phyloP scores from a whole-genome alignment of 2,329 filamentous ascomycete species.

The Penicillium sp. region DNA sequence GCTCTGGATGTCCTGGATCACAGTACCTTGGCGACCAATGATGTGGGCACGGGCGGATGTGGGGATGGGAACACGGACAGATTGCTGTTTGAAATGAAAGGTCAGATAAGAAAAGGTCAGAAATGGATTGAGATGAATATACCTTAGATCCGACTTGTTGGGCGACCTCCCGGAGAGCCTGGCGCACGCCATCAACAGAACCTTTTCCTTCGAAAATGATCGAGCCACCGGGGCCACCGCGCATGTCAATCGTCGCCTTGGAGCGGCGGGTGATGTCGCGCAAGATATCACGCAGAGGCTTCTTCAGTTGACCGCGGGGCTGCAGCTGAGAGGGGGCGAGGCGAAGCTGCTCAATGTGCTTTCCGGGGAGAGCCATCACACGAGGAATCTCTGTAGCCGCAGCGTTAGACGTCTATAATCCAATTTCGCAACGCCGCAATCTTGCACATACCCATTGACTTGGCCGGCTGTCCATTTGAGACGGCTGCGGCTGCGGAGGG shows the following conservation, averaged over 20 bases:
- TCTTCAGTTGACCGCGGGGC: slow-evolving; percentile 75
- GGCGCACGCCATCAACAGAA: slow-evolving; percentile 77
- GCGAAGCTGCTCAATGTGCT: slow-evolving; percentile 73
- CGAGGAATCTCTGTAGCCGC: slow-evolving; percentile 44
- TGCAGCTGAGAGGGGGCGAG: slow-evolving; percentile 76
- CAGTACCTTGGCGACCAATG: slow-evolving; percentile 87
- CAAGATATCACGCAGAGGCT: slow-evolving; percentile 79
- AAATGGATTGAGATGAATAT: slow-evolving; percentile 29
- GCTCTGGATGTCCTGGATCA: slow-evolving; percentile 86
- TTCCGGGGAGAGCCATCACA: slow-evolving; percentile 76
- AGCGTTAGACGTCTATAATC: slow-evolving; percentile 17
- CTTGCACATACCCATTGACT: slow-evolving; percentile 61
- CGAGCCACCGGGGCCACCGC: slow-evolving; percentile 68
- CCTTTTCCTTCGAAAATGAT: slow-evolving; percentile 84
- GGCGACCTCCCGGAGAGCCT: slow-evolving; percentile 86
- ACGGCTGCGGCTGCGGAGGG: slow-evolving; percentile 39
- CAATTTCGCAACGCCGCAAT: slow-evolving; percentile 27
- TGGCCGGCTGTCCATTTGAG: slow-evolving; percentile 48
- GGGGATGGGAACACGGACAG: slow-evolving; percentile 76
- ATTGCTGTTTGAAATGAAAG: slow-evolving; percentile 51
- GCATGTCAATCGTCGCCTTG: slow-evolving; percentile 80
- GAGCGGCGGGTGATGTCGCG: slow-evolving; percentile 92
- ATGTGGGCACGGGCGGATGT: slow-evolving; percentile 82
- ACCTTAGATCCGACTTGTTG: slow-evolving; percentile 86
- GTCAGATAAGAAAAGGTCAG: slow-evolving; percentile 2